These are phyloP conservation scores for Alternaria novae-zelandiae DNA, from an alignment of 2,329 filamentous ascomycete genomes.

Conservation along the genomic window DNA sequence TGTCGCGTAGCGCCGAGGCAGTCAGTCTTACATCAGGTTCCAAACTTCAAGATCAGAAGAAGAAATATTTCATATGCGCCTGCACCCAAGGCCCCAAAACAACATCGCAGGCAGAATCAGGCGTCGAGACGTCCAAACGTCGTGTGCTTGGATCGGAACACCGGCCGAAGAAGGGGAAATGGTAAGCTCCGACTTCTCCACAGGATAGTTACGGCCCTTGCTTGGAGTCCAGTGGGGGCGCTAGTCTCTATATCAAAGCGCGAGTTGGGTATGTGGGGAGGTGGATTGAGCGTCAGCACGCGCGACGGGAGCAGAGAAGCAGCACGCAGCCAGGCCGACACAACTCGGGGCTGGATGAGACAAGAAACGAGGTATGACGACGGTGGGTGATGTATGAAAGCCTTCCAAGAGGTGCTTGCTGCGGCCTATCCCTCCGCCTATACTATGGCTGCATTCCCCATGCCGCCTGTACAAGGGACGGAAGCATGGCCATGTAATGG, in stretches of 20 bases:
- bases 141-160: slow-evolving; percentile 16
- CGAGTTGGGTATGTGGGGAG: slow-evolving; percentile 21
- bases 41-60: neutral
- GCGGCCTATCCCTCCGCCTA: slow-evolving; percentile 5
- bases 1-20: slow-evolving; percentile 11
- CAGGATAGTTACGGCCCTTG: slow-evolving; percentile 12
- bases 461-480: slow-evolving; percentile 18
- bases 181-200: slow-evolving; percentile 24
- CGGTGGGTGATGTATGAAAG: slow-evolving; percentile 15
- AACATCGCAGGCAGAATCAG: slow-evolving; percentile 10
- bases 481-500: slow-evolving; percentile 29
- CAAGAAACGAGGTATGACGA: slow-evolving; percentile 9
- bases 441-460: slow-evolving; percentile 4
- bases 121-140: slow-evolving; percentile 2
- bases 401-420: slow-evolving; percentile 9
- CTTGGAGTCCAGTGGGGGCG: slow-evolving; percentile 21
- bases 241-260: slow-evolving; percentile 18
- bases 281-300: slow-evolving; percentile 12
- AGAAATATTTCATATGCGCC: slow-evolving; percentile 8
- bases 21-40: slow-evolving; percentile 31
- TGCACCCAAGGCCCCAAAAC: neutral
- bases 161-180: slow-evolving; percentile 14
- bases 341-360: slow-evolving; percentile 1
- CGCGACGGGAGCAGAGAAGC: slow-evolving; percentile 3
- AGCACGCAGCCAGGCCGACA: neutral